Conservation (phyloP, 208 protist genomes). For the Histomonas meleagridis region DNA sequence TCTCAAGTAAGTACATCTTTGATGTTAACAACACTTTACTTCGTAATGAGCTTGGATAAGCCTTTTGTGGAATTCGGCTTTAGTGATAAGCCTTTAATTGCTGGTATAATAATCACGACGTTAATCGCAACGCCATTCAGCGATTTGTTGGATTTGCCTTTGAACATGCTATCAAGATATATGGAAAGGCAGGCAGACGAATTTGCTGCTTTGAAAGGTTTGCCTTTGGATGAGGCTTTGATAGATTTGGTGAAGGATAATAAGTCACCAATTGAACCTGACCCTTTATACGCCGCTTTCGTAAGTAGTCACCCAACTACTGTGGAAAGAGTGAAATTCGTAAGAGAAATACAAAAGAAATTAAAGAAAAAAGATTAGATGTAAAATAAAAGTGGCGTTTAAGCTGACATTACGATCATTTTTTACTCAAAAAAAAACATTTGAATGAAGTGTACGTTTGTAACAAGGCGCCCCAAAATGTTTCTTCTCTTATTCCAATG, state of each 20-base stretch:
- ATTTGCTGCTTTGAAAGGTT: neutral
- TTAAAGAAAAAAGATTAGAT: too few species aligned
- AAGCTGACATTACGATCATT: too few species aligned
- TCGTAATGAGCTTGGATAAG: neutral
- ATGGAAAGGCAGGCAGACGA: slow-evolving; percentile 35
- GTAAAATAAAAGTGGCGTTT: too few species aligned
- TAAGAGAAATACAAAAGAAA: neutral
- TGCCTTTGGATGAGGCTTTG: neutral
- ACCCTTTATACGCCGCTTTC: neutral
- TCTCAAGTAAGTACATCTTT: neutral
- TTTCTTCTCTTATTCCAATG: too few species aligned
- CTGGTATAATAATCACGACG: neutral
- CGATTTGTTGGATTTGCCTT: neutral
- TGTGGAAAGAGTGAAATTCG: neutral
- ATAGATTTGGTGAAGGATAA: neutral
- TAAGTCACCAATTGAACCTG: neutral
- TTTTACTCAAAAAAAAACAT: too few species aligned
- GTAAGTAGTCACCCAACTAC: neutral
- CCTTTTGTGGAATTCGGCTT: neutral
- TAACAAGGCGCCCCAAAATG: too few species aligned
- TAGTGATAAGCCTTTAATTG: neutral
- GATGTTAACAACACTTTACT: neutral
- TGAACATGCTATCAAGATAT: neutral
- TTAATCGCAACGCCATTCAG: neutral
- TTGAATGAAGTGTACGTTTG: too few species aligned